These are phyloP conservation scores for Neurospora pannonica DNA, from an alignment of 495 filamentous ascomycete genomes.

Conservation along the genomic window DNA sequence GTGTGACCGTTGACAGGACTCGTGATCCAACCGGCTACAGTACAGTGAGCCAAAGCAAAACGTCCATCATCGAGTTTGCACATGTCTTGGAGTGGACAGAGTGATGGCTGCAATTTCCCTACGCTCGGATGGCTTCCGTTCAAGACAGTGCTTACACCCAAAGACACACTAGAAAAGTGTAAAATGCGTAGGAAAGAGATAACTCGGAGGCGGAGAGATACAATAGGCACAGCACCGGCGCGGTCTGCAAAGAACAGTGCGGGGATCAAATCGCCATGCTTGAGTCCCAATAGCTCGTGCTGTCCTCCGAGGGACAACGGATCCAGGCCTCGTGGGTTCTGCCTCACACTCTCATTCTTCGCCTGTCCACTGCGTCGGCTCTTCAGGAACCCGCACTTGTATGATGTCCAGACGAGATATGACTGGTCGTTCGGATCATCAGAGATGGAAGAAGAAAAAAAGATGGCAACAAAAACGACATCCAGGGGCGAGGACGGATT, in stretches of 20 bases:
- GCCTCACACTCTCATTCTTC: not conserved
- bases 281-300: not conserved
- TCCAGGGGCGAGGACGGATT: not conserved
- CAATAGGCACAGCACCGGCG: not conserved
- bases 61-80: not conserved
- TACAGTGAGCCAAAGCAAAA: not conserved
- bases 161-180: not conserved
- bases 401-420: not conserved
- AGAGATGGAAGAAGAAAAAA: not conserved
- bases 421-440: not conserved
- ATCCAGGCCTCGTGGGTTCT: not conserved
- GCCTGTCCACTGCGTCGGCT: not conserved
- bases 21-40: not conserved
- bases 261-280: not conserved
- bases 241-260: not conserved
- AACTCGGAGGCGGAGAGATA: not conserved
- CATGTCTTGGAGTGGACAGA: not conserved
- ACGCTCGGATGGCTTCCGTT: not conserved
- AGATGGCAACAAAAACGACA: not conserved
- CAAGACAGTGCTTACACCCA: not conserved
- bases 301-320: not conserved
- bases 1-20: not conserved
- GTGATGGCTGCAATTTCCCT: not conserved
- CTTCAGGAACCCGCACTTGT: not conserved
- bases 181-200: not conserved